phyloP scores from a whole-genome alignment of 2,329 filamentous ascomycete genomes.

The Fusarium sp. region DNA sequence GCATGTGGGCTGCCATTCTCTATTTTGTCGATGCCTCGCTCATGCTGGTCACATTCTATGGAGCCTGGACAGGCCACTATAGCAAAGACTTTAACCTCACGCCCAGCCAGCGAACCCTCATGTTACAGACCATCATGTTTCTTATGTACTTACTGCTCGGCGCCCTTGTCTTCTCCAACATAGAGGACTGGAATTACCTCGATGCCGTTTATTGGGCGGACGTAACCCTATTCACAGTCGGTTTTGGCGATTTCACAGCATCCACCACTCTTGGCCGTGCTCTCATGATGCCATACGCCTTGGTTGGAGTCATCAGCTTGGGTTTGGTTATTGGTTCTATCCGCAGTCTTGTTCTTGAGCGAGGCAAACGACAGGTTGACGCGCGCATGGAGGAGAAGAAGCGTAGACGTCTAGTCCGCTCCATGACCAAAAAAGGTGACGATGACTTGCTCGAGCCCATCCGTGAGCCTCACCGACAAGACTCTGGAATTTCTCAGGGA shows the following conservation, averaged over 20 bases:
- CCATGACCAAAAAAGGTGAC: conserved; percentile 62
- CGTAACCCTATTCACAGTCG: conserved; percentile 77
- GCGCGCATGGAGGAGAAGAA: conserved; percentile 74
- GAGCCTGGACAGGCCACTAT: conserved; percentile 80
- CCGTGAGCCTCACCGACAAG: conserved; percentile 25
- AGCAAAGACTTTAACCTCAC: conserved; percentile 84
- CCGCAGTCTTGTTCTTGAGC: conserved; percentile 74
- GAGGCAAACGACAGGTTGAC: conserved; percentile 68
- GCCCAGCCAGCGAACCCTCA: conserved; percentile 86
- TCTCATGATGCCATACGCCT: conserved; percentile 85
- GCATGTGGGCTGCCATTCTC: conserved; percentile 81
- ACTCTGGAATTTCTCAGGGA: conserved; percentile 19
- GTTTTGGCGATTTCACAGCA: conserved; percentile 71
- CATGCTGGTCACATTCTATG: conserved; percentile 84
- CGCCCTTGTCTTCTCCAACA: conserved; percentile 78
- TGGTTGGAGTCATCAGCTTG: conserved; percentile 86
- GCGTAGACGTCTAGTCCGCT: conserved; percentile 64
- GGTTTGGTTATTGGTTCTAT: conserved; percentile 88
- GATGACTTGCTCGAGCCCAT: conserved; percentile 68
- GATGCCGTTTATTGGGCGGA: conserved; percentile 87
- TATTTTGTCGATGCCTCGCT: conserved; percentile 86
- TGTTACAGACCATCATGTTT: conserved; percentile 90
- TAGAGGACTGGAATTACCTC: conserved; percentile 83
- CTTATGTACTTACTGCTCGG: conserved; percentile 86
- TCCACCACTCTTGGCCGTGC: conserved; percentile 72